Base-by-base conservation (phyloP, 495 filamentous ascomycete genomes). In the Penicillium taxi region DNA sequence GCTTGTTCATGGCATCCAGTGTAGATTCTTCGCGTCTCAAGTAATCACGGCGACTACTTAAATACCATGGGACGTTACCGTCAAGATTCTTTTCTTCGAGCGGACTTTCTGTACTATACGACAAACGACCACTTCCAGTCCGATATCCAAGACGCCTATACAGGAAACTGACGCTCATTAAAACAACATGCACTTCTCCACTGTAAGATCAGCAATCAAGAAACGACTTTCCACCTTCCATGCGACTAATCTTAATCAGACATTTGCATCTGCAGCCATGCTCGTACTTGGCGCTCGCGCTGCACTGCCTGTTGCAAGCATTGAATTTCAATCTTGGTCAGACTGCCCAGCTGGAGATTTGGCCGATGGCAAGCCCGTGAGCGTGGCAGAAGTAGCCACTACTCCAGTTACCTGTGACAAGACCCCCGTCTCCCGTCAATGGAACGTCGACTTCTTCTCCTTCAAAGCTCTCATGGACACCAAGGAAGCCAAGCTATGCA, bases 321-420 rank as follows among this genome's bases (percentile, higher is more conserved):
- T 56, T 25, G 41, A 50, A 13, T 50, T 56, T 30, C 45, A 45
- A 15, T 53, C 53, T 13, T 56, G 50, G 49, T 49, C 53, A 30
- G 9, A 21, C 9, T 56, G 53, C 41, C 32, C 42, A 18, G 35
- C 43, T 9, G 50, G 53, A 24, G 14, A 13, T 11, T 44, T 44
- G 2, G 46, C 38, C 6, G 2, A 14, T 3, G 50, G 50, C 23
- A 23, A 45, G 32, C 41, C 53, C 23, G 50, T 45, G 41, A 44
- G 34, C 34, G 32, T 35, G 32, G 44, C 32, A 1, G 15, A 32
- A 6, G 22, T 48, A 15, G 41, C 32, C 9, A 38, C 41, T 1
- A 56, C 49, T n/a, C 40, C 49, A 1, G 17, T 36, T 13, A 50
- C 53, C 14, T 56, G 53, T 19, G 53, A 50, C 28, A 50, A 53